phyloP scores from a whole-genome alignment of 495 filamentous ascomycete genomes.

The Immersiella caudata region DNA sequence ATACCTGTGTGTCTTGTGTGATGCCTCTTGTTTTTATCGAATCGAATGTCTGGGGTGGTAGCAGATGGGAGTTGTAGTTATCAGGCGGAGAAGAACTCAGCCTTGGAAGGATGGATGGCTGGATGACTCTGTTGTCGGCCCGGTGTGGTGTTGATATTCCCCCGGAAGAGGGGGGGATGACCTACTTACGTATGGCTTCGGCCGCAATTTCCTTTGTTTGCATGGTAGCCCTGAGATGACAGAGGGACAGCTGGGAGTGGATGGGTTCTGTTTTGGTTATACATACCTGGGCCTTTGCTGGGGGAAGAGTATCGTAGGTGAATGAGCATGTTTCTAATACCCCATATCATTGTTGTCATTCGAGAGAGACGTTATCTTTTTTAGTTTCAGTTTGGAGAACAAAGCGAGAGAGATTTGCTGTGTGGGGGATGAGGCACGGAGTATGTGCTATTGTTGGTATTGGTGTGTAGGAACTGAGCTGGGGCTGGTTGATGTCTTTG shows the following conservation, averaged over 20 bases:
- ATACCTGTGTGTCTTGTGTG: slow-evolving; percentile 7
- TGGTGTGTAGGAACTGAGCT: slow-evolving; percentile 3
- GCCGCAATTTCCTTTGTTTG: slow-evolving; percentile 8
- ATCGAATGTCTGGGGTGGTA: neutral
- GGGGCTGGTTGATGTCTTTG: neutral
- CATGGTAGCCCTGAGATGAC: slow-evolving; percentile 8
- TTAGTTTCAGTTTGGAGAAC: neutral
- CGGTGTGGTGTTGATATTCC: neutral
- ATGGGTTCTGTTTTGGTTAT: slow-evolving; percentile 13
- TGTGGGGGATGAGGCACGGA: neutral
- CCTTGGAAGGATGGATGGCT: neutral
- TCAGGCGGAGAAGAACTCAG: too few species aligned
- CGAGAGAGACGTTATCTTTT: neutral
- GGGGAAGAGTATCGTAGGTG: neutral
- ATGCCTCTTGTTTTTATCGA: slow-evolving; percentile 7
- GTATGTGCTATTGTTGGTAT: neutral
- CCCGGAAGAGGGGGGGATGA: neutral
- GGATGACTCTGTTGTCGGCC: too few species aligned
- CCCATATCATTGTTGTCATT: neutral
- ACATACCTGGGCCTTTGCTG: neutral
- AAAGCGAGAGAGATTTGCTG: neutral
- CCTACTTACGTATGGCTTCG: neutral
- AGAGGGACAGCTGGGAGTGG: slow-evolving; percentile 9
- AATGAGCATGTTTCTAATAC: slow-evolving; percentile 11
- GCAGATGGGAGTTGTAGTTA: neutral